Evolutionary conservation across 345 rosid species (phyloP), one percentile per base, ranked within the genome.

Genomic region (Psidium friedrichsthalianum): DNA sequence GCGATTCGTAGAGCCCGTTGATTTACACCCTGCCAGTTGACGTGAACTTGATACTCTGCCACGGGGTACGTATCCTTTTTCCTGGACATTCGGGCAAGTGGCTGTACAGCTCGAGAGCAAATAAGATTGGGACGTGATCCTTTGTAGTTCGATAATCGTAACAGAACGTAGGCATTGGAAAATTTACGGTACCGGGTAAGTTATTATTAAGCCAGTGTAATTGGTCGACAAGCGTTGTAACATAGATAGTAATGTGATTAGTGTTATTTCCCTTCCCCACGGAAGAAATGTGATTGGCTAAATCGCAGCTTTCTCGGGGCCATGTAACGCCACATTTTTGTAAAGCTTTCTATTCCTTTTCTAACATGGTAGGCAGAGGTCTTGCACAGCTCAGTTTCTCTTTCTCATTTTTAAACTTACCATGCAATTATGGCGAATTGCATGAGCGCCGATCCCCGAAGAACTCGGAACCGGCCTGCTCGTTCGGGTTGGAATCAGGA

Each of bases 11-110:
- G 92, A 92, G 84, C 89, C 91, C 0, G 88, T 88, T 16, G 90
- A 92, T 89, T 85, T 90, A 74, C 89, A 86, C 86, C 90, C 86
- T 12, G 85, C 93, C 32, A 86, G 88, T 61, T 90, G 87, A 89
- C 85, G 8, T 22, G 15, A 84, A 69, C 78, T 47, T 69, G 12
- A 16, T 32, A 44, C 6, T 32, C 44, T 64, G 44, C 44, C 78
- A 69, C 13, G 36, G 44, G 78, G 47, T 69, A 69, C 6, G 44
- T 69, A 69, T 9, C 78, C 78, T 18, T 20, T 8, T 69, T 2
- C 76, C 16, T 2, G 78, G 78, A 69, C 78, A 32, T 32, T 32
- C 6, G 1, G 24, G 24, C 32, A 82, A 58, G 55, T 56, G 53
- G 51, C 64, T 83, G 74, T 83, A 44, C 51, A n/a, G 51, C 58